phyloP scores from a whole-genome alignment of 352 stramenopile genomes.

The Ophiocytium majus region DNA sequence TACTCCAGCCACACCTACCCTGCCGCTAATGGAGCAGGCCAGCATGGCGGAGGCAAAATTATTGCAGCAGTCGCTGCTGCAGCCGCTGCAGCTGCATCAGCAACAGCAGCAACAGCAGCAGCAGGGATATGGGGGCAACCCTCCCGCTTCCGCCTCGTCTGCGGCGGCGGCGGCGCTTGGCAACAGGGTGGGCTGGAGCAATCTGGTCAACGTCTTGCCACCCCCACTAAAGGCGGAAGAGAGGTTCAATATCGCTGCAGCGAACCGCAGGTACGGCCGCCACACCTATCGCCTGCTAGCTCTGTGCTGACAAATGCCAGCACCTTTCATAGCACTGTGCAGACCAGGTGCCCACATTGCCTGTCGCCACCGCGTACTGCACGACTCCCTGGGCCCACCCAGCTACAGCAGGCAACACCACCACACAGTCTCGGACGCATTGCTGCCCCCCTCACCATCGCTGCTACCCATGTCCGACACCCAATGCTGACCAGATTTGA shows the following conservation, averaged over 20 bases:
- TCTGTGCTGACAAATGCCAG: too few relatives aligned
- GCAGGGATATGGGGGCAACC: neutral
- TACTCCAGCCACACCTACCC: too few relatives aligned
- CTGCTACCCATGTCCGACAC: constrained; percentile 26
- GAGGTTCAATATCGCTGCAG: neutral
- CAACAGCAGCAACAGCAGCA: neutral
- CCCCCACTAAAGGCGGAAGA: neutral
- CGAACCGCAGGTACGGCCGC: constrained; percentile 12
- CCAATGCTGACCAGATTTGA: constrained; percentile 43
- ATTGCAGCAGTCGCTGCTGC: neutral
- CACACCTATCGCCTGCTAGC: too few relatives aligned
- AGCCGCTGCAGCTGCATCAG: neutral
- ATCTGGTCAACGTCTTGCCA: neutral
- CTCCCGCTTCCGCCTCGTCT: neutral
- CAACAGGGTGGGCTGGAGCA: constrained; percentile 11
- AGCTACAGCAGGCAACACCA: too few relatives aligned
- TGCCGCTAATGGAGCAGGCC: neutral
- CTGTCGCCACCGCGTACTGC: constrained; percentile 15
- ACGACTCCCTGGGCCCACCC: constrained; percentile 30
- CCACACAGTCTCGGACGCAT: too few relatives aligned
- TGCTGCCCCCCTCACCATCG: constrained; percentile 24
- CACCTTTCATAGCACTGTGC: constrained; percentile 8
- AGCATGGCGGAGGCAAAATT: neutral
- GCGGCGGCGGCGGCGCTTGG: neutral
- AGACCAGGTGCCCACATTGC: neutral